Evolutionary conservation across 441 rosid genomes (phyloP).

Genomic region (Flueggea neowawraea): DNA sequence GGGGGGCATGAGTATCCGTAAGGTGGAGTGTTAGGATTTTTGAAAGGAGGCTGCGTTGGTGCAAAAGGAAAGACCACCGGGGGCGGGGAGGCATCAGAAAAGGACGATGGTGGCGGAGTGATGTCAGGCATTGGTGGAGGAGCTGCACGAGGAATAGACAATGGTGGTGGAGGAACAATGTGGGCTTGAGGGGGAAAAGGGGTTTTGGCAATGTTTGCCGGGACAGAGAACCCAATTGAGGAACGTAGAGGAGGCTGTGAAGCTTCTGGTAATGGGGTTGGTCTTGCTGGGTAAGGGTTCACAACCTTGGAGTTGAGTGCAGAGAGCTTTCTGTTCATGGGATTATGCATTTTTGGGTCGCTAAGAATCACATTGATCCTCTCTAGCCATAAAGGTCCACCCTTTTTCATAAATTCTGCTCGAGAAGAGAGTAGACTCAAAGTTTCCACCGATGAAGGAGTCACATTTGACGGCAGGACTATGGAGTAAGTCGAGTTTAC

Average conservation of each 20-base stretch:
- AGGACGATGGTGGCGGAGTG: conserved; percentile 13
- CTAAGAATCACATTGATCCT: conserved; percentile 42
- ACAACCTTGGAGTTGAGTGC: conserved; percentile 28
- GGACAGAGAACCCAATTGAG: conserved; percentile 48
- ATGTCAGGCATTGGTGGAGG: conserved; percentile 11
- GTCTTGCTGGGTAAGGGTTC: conserved; percentile 34
- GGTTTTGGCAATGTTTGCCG: conserved; percentile 35
- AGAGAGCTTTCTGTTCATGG: conserved; percentile 42
- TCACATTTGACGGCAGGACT: conserved; percentile 31
- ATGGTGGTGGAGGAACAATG: conserved; percentile 24
- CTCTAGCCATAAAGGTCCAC: conserved; percentile 37
- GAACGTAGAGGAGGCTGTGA: conserved; percentile 40
- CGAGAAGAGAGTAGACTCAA: conserved; percentile 23
- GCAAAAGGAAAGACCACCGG: conserved; percentile 17
- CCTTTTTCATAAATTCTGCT: conserved; percentile 29
- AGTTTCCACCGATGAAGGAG: conserved; percentile 25
- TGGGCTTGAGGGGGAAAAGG: conserved; percentile 29
- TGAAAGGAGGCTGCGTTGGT: conserved; percentile 12
- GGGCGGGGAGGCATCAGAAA: conserved; percentile 5
- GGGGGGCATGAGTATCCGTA: conserved; percentile 43
- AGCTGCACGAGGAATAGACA: conserved; percentile 13
- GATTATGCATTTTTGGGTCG: conserved; percentile 12
- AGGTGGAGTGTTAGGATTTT: conserved; percentile 7
- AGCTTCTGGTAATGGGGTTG: conserved; percentile 46
- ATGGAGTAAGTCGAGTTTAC: conserved; percentile 61